Evolutionary conservation across 2,329 filamentous ascomycete species (phyloP), one percentile per base, ranked within the genome.

Genomic region (Botrytis tulipae): DNA sequence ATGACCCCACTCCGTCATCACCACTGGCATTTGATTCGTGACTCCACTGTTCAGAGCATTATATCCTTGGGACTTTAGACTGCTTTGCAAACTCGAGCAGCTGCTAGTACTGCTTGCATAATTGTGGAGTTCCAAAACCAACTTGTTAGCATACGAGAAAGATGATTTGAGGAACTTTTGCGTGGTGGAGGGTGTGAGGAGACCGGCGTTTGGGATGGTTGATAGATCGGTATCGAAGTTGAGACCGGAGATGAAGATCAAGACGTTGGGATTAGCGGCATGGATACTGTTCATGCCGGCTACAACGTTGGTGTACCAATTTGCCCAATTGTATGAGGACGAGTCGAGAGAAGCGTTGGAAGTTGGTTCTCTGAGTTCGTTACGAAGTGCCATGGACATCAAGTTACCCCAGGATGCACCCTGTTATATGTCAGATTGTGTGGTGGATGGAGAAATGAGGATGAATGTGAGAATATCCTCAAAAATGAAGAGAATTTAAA

Each of bases 161-260:
- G 81, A 78, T 1, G 77, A 74, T 20, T 82, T 79, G 8, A 77
- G 76, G 78, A 86, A 86, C 1, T 59, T 67, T 42, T 75, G 68
- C 4, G 69, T 69, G 22, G 73, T 73, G 1, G 76, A 77, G 0
- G 76, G 72, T 54, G 73, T 54, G 0, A 76, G 75, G n/a, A 73
- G 69, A 0, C 74, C 76, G 6, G 72, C 76, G 16, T 73, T 74
- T 12, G 75, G 72, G 18, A 72, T 71, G n/a, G 77, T 75, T 1
- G 70, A 71, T 51, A 79, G 63, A n/a, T 76, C 78, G 4, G 75
- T 76, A 62, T 87, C 85, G 75, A 81, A 87, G 72, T 84, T 82
- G 0, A 86, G 78, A 0, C 85, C 85, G 1, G 84, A 86, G 73
- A 86, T 82, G 77, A 85, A 85, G 65, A 87, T 84, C 4, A 87